phyloP scores from a whole-genome alignment of 352 stramenopile species.

The Pythium vanterpoolii region DNA sequence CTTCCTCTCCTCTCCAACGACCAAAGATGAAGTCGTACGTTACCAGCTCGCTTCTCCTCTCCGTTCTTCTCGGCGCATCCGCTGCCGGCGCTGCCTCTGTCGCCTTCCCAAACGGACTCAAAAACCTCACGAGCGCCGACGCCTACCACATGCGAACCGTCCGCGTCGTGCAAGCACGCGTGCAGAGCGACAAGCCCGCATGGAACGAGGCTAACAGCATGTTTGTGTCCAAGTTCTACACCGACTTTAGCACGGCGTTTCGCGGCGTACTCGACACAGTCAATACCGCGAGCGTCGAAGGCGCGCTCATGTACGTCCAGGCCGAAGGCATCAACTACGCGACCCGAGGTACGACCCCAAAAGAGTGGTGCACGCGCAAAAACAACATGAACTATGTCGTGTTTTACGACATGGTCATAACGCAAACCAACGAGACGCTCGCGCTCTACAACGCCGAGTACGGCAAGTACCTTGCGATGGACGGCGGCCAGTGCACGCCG shows the following conservation, averaged over 20 bases:
- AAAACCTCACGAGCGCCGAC: constrained; percentile 30
- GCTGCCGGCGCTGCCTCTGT: constrained; percentile 7
- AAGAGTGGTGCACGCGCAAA: constrained; percentile 66
- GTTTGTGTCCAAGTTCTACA: constrained; percentile 51
- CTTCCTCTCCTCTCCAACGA: not conserved
- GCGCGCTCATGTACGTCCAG: constrained; percentile 86
- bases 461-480: constrained; percentile 63
- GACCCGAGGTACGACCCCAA: constrained; percentile 45
- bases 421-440: constrained; percentile 75
- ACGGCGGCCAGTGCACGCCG: constrained; percentile 59
- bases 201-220: constrained; percentile 41
- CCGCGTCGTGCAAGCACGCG: constrained; percentile 54
- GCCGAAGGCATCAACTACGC: constrained; percentile 83
- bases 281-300: constrained; percentile 78
- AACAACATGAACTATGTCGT: constrained; percentile 80
- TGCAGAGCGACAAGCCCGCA: constrained; percentile 49
- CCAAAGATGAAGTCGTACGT: not conserved
- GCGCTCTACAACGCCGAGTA: constrained; percentile 70
- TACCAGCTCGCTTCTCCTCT: not conserved
- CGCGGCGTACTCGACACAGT: constrained; percentile 71
- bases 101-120: constrained; percentile 24
- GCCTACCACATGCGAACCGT: constrained; percentile 56
- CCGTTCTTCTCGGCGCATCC: constrained; percentile 2
- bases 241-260: constrained; percentile 43
- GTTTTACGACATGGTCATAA: constrained; percentile 77